phyloP scores from a whole-genome alignment of 225 moss, liverwort and hornwort genomes.

The Marchantia polymorpha region DNA sequence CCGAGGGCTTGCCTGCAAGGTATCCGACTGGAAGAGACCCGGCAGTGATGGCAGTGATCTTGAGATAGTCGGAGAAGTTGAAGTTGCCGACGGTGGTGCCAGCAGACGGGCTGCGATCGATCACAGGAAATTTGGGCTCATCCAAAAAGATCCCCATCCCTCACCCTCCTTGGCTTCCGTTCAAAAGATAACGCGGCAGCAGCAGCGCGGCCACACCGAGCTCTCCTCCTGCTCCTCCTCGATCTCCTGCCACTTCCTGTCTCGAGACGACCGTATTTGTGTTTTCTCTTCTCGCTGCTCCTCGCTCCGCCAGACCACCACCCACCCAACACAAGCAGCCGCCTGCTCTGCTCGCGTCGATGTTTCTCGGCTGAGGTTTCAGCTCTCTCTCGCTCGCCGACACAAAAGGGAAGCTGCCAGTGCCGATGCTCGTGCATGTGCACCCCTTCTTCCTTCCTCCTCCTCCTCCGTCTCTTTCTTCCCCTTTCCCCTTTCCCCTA shows the following conservation, averaged over 20 bases:
- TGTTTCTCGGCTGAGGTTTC: background rate
- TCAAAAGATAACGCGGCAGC: background rate
- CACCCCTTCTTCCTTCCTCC: background rate
- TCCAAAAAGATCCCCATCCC: slow-evolving; percentile 78
- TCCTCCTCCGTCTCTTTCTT: background rate
- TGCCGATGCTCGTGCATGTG: slow-evolving; percentile 6
- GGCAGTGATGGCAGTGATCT: slow-evolving; percentile 78
- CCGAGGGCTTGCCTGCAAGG: slow-evolving; percentile 54
- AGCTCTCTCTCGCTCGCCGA: slow-evolving; percentile 6
- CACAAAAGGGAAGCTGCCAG: background rate
- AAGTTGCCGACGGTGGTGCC: slow-evolving; percentile 79
- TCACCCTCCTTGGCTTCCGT: background rate
- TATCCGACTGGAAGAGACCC: slow-evolving; percentile 85
- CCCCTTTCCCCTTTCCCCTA: background rate
- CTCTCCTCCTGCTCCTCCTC: slow-evolving; percentile 54
- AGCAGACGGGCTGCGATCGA: slow-evolving; percentile 80
- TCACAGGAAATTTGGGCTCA: slow-evolving; percentile 86
- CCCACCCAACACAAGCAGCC: background rate
- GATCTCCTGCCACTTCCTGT: background rate
- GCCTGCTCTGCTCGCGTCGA: background rate
- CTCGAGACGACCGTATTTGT: background rate
- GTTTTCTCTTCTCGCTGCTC: background rate
- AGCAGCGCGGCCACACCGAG: background rate
- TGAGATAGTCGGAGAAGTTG: slow-evolving; percentile 74
- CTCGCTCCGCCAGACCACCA: background rate